Percentiles rank a stretch among this genome's conserved stretches.
phyloP scores from a whole-genome alignment of 179 eudicot species.

The Corrigiola litoralis region DNA sequence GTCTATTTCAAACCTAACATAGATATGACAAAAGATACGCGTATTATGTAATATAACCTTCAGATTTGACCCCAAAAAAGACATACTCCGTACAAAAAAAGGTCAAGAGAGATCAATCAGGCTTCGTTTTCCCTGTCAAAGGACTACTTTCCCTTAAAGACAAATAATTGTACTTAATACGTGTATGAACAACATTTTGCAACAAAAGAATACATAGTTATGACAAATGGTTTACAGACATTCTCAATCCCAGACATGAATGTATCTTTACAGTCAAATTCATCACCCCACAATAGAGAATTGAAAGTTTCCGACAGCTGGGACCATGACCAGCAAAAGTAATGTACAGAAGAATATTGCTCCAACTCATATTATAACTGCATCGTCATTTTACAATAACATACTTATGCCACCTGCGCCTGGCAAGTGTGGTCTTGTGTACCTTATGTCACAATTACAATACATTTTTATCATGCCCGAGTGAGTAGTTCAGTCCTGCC shows the following conservation, averaged over 20 bases:
- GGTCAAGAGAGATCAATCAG: too few species aligned
- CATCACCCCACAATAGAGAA: not conserved
- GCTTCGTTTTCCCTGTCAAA: not conserved
- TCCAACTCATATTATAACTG: slow-evolving; percentile 14
- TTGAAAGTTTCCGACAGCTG: not conserved
- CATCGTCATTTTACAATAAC: too few species aligned
- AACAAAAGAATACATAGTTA: not conserved
- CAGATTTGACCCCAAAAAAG: too few species aligned
- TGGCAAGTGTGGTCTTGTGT: slow-evolving; percentile 8
- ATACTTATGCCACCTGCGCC: slow-evolving; percentile 15
- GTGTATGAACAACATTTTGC: not conserved
- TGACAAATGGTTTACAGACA: not conserved
- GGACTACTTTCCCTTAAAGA: not conserved
- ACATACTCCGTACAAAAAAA: too few species aligned
- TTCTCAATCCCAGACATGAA: not conserved
- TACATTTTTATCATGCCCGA: slow-evolving; percentile 14
- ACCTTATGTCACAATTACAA: slow-evolving; percentile 12
- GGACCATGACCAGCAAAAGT: not conserved
- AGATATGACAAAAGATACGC: too few species aligned
- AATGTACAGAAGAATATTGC: slow-evolving; percentile 16
- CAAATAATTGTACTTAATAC: not conserved
- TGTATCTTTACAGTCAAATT: not conserved
- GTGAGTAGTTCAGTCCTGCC: slow-evolving; percentile 25
- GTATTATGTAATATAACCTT: too few species aligned
- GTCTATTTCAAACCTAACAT: too few species aligned